Evolutionary conservation across 2,329 filamentous ascomycete genomes (phyloP), one percentile per base, ranked within the genome.

Genomic region (Fusarium setosum): DNA sequence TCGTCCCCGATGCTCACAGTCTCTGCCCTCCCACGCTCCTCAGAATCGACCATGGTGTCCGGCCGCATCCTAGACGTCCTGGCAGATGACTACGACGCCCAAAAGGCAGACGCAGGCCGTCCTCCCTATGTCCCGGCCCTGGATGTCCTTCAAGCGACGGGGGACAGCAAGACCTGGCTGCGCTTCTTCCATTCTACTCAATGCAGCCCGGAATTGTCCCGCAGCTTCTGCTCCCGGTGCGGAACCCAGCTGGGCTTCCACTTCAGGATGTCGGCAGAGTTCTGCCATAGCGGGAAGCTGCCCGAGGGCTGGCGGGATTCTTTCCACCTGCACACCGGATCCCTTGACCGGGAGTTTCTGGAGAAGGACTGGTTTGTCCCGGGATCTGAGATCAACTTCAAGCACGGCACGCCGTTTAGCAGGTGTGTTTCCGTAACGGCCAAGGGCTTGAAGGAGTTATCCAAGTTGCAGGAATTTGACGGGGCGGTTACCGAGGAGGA

Each of bases 221-320:
- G 73, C 11, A 63, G 58, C 38, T 74, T 74, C 45, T 74, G 73
- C 18, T 65, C 65, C 1, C 70, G 72, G 9, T 74, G 71, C 44
- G 71, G 72, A 4, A 59, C 70, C 1, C 61, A 56, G 5, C 9
- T 72, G 1, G 59, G 55, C 37, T 74, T 45, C 45, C 69, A 72
- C 8, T 61, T 71, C 20, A 60, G 57, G 29, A 63, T 72, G 0
- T 13, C 31, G 9, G 48, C 66, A 0, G 59, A 59, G 26, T 70
- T 38, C 8, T 65, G 66, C 20, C 41, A 56, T 8, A 59, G 41
- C 13, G 69, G 52, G 1, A 59, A 63, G n/a, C 5, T 71, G 1
- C 69, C 71, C 2, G 54, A 63, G 0, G 63, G 44, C 1, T 68
- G 56, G 34, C 32, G 51, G 1, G 64, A 72, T 13, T 18, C 63